phyloP scores from a whole-genome alignment of 306 rosid genomes.

The Glycyrrhiza uralensis region DNA sequence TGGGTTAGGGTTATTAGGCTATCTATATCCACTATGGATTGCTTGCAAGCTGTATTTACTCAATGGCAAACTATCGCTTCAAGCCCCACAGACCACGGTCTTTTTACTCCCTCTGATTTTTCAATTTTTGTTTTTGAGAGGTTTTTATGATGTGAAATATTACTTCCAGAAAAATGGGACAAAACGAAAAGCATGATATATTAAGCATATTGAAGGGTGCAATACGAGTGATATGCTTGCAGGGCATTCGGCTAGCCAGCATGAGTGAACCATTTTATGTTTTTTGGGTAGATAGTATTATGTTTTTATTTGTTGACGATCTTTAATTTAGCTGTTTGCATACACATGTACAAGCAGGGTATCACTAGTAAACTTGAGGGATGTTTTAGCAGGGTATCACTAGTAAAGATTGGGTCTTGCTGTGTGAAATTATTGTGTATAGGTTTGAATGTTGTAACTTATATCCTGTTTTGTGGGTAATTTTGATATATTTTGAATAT shows the following conservation, averaged over 20 bases:
- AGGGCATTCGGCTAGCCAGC: not conserved
- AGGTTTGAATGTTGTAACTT: conserved; percentile 6
- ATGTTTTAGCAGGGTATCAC: conserved; percentile 1
- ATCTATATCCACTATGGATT: not conserved
- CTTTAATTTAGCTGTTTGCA: not conserved
- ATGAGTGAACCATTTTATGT: not conserved
- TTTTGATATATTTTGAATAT: conserved; percentile 15
- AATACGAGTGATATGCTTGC: not conserved
- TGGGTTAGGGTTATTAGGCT: conserved; percentile 6
- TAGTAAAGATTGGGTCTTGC: conserved; percentile 2
- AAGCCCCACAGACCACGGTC: not conserved
- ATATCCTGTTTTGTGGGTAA: conserved; percentile 5
- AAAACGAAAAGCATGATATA: not conserved
- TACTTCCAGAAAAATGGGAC: not conserved
- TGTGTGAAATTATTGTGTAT: not conserved
- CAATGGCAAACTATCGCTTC: not conserved
- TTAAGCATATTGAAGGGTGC: not conserved
- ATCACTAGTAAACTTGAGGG: conserved; percentile 8
- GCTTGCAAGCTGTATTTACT: not conserved
- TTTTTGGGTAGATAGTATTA: not conserved
- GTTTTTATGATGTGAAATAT: not conserved
- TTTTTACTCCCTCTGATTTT: not conserved
- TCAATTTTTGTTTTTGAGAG: not conserved
- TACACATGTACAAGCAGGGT: not conserved
- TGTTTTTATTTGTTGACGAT: not conserved